A percentile compares a stretch with the other conserved stretches of the same genome.
Evolutionary conservation across 129 eudicot genomes (phyloP).

Genomic region (Mikania micrantha): DNA sequence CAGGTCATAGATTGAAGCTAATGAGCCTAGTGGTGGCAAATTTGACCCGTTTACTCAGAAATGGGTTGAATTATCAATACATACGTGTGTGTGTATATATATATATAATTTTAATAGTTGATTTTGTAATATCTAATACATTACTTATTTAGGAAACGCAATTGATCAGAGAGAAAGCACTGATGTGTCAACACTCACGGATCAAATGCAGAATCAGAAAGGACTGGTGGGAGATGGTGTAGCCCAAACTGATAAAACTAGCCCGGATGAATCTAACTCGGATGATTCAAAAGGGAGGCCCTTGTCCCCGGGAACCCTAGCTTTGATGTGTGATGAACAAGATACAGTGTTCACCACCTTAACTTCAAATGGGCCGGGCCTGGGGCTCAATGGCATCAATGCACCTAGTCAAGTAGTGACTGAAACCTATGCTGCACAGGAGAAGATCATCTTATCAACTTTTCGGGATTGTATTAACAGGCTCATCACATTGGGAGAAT

Average conservation of each 20-base stretch:
- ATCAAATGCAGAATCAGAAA: conserved; percentile 14
- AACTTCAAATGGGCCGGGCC: conserved; percentile 13
- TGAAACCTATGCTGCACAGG: conserved; percentile 58
- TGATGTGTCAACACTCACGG: conserved; percentile 2
- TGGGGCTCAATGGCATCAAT: not conserved
- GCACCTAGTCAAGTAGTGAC: conserved; percentile 11
- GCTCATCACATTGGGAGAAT: conserved; percentile 46
- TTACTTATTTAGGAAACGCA: not conserved
- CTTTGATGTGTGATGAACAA: conserved; percentile 75
- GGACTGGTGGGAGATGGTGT: conserved; percentile 15
- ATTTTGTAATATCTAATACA: not conserved
- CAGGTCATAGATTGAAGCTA: not conserved
- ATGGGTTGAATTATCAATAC: no score
- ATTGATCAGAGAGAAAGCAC: conserved; percentile 20
- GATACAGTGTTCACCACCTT: conserved; percentile 32
- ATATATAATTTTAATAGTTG: not conserved
- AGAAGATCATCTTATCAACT: conserved; percentile 51
- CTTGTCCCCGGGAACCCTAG: conserved; percentile 73
- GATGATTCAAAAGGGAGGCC: conserved; percentile 34
- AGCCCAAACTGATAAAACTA: conserved; percentile 5
- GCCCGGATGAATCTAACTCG: conserved; percentile 4
- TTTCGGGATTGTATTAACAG: conserved; percentile 56
- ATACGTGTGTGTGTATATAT: no score
- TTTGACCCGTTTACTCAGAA: not conserved
- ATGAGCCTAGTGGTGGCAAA: not conserved